Evolutionary conservation across 257 asterid genomes (phyloP).

Genomic region (Nicotiana tabacum): DNA sequence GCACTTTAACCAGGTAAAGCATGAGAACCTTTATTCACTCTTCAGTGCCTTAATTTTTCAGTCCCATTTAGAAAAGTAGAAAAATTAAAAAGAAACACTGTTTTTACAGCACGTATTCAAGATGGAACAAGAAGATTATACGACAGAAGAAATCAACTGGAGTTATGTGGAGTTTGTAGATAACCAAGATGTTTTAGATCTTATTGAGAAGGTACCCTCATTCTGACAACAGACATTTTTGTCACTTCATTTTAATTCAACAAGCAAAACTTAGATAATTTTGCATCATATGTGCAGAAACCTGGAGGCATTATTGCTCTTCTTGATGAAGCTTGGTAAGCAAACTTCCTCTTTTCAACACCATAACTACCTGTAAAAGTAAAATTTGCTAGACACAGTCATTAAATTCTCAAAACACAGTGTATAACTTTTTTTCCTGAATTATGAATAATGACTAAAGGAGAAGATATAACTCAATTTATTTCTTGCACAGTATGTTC

Average conservation of each 20-base stretch:
- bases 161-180: constrained; percentile 94
- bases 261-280: background rate
- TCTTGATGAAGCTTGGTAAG: constrained; percentile 98
- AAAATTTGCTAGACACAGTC: background rate
- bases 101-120: constrained; percentile 81
- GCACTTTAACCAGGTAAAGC: constrained; percentile 85
- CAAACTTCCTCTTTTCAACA: constrained; percentile 11
- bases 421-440: background rate
- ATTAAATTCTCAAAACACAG: constrained; percentile 11
- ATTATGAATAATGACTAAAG: background rate
- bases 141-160: constrained; percentile 92
- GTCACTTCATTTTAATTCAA: background rate
- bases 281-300: constrained; percentile 56
- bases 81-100: constrained; percentile 17
- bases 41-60: constrained; percentile 13
- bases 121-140: constrained; percentile 98
- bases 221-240: background rate
- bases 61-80: background rate
- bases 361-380: background rate
- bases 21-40: constrained; percentile 8
- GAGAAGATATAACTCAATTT: constrained; percentile 19
- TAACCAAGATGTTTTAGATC: constrained; percentile 94
- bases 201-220: constrained; percentile 73
- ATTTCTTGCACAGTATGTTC: constrained; percentile 73
- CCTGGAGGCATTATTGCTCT: constrained; percentile 97